Percentiles rank a stretch among this genome's conserved stretches.
Evolutionary conservation across 1,139 yeast species (phyloP).

Genomic region (Cylindricascospora bacillispora): DNA sequence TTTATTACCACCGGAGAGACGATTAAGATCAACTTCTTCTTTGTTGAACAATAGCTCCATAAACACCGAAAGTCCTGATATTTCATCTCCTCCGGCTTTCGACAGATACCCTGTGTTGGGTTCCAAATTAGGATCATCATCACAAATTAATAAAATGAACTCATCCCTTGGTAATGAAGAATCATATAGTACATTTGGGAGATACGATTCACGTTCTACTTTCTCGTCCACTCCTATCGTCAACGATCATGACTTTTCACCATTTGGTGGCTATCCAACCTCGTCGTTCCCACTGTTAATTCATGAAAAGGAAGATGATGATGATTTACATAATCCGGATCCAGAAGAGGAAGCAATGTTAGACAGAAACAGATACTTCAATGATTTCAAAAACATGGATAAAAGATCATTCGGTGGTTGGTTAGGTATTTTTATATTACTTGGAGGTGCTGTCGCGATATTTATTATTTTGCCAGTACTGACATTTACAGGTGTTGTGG

Average conservation of each 20-base stretch:
- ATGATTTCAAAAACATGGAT: slow-evolving; percentile 50
- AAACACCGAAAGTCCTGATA: slow-evolving; percentile 7
- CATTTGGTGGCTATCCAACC: slow-evolving; percentile 92
- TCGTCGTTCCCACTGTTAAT: slow-evolving; percentile 71
- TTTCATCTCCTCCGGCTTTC: slow-evolving; percentile 37
- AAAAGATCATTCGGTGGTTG: slow-evolving; percentile 44
- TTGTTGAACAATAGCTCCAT: neutral
- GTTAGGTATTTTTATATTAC: slow-evolving; percentile 42
- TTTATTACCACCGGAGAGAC: neutral
- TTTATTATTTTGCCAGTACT: slow-evolving; percentile 62
- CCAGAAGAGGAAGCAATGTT: slow-evolving; percentile 75
- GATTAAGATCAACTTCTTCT: no score
- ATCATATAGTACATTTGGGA: neutral
- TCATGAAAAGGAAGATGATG: slow-evolving; percentile 87
- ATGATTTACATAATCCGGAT: slow-evolving; percentile 83
- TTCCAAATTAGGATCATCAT: slow-evolving; percentile 36
- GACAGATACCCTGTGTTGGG: slow-evolving; percentile 48
- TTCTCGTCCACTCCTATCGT: slow-evolving; percentile 25
- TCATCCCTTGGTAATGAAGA: slow-evolving; percentile 4
- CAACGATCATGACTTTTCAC: slow-evolving; percentile 44
- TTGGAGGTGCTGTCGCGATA: slow-evolving; percentile 47
- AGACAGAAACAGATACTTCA: slow-evolving; percentile 47
- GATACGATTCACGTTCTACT: slow-evolving; percentile 10
- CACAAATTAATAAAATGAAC: slow-evolving; percentile 11
- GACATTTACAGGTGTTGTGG: slow-evolving; percentile 54